A percentile compares a stretch with the other conserved stretches of the same genome.
Evolutionary conservation across 352 stramenopile genomes (phyloP).

Genomic region (Pythium monospermum): DNA sequence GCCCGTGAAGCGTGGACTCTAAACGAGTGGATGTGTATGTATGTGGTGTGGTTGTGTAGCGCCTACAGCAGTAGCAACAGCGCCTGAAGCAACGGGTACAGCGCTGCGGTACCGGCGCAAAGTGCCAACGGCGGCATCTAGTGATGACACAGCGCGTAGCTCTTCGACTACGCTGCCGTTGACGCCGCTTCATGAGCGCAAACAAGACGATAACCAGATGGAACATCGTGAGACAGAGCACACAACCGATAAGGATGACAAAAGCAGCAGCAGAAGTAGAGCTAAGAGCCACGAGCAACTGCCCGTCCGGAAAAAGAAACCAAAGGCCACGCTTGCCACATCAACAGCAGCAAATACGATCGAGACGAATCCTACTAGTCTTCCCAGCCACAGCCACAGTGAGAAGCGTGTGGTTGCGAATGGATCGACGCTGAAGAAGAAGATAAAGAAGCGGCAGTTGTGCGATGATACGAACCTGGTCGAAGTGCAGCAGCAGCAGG

Average conservation of each 20-base stretch:
- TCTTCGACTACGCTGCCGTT: background rate
- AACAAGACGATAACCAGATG: conserved; percentile 26
- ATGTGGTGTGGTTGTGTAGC: conserved; percentile 5
- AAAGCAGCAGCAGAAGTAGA: background rate
- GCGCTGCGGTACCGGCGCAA: conserved; percentile 56
- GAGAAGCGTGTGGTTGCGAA: no score
- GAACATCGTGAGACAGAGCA: conserved; percentile 15
- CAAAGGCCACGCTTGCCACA: no score
- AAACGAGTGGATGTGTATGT: background rate
- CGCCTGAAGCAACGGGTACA: background rate
- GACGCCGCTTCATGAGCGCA: background rate
- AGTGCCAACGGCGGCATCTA: conserved; percentile 10
- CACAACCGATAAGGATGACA: conserved; percentile 1
- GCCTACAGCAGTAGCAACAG: conserved; percentile 1
- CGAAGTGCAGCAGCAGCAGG: background rate
- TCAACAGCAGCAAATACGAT: no score
- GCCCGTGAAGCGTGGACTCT: background rate
- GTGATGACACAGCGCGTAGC: background rate
- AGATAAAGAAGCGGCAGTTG: conserved; percentile 16
- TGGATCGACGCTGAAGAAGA: no score
- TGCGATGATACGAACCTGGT: no score
- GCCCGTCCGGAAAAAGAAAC: conserved; percentile 23
- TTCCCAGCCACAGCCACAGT: no score
- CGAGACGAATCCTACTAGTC: no score
- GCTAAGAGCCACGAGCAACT: background rate